Evolutionary conservation across 2,329 filamentous ascomycete species (phyloP).

Genomic region (Colletotrichum acutatum): DNA sequence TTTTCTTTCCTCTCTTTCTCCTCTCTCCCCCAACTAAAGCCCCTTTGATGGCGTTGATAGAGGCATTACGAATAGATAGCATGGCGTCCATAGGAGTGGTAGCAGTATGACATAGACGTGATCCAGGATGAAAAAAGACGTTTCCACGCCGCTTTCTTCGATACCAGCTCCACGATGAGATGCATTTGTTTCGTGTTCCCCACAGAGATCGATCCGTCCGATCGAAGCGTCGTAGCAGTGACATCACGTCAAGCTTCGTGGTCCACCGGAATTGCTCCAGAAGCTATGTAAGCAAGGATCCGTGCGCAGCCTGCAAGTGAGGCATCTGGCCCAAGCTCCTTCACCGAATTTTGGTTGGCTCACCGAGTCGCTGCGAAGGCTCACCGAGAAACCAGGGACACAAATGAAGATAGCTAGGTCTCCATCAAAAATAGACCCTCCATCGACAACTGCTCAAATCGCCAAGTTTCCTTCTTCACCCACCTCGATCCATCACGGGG

Average conservation of each 20-base stretch:
- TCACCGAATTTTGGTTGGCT: neutral
- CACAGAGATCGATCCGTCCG: neutral
- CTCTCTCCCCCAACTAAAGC: neutral
- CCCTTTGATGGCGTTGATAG: neutral
- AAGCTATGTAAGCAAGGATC: neutral
- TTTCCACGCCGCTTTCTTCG: neutral
- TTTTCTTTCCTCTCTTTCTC: neutral
- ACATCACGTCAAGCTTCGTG: constrained; percentile 14
- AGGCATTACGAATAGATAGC: constrained; percentile 22
- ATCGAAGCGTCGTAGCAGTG: constrained; percentile 18
- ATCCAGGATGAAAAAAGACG: neutral
- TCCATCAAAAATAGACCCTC: constrained; percentile 18
- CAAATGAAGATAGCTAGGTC: neutral
- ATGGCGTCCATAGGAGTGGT: neutral
- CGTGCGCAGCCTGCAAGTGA: neutral
- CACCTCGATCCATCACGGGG: neutral
- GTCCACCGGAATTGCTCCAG: neutral
- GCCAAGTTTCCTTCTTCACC: neutral
- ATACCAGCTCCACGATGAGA: neutral
- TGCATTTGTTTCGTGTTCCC: neutral
- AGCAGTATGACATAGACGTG: neutral
- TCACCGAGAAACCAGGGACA: constrained; percentile 18
- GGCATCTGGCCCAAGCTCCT: neutral
- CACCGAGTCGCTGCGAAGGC: neutral
- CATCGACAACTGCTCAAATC: neutral